A percentile compares a stretch with the other conserved stretches of the same genome.
Conservation (phyloP, 306 rosid species). For the Urtica urens region DNA sequence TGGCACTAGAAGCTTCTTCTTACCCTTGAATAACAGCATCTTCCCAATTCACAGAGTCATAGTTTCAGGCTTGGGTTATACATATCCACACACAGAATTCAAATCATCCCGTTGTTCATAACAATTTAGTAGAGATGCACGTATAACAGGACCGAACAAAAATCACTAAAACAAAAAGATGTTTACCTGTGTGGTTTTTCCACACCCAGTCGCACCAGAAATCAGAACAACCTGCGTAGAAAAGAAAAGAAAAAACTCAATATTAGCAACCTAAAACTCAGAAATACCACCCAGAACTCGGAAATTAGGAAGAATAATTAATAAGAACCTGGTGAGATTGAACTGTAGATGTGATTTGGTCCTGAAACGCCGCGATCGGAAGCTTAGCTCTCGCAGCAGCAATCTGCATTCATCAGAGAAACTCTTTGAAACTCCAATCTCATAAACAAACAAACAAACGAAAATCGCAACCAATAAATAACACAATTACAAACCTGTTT, state of each 20-base stretch:
- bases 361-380: constrained; percentile 72
- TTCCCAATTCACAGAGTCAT: too few relatives aligned
- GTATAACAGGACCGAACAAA: constrained; percentile 22
- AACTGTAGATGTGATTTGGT: constrained; percentile 52
- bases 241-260: constrained; percentile 17
- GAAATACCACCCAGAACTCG: constrained; percentile 13
- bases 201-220: constrained; percentile 95
- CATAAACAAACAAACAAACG: neutral
- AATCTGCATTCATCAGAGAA: constrained; percentile 39
- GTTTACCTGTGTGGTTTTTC: constrained; percentile 96
- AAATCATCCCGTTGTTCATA: too few relatives aligned
- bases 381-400: constrained; percentile 46
- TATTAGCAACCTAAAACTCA: constrained; percentile 16
- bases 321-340: constrained; percentile 78
- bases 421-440: constrained; percentile 9
- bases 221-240: constrained; percentile 74
- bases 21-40: too few relatives aligned
- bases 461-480: constrained; percentile 1
- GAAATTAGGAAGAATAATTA: constrained; percentile 8
- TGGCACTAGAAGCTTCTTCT: too few relatives aligned
- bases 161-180: constrained; percentile 33
- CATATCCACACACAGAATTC: too few relatives aligned
- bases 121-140: too few relatives aligned
- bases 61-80: too few relatives aligned
- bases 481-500: constrained; percentile 56